These are phyloP conservation scores for Setomelanomma holmii DNA, from an alignment of 2,329 filamentous ascomycete species.

Conservation along the genomic window DNA sequence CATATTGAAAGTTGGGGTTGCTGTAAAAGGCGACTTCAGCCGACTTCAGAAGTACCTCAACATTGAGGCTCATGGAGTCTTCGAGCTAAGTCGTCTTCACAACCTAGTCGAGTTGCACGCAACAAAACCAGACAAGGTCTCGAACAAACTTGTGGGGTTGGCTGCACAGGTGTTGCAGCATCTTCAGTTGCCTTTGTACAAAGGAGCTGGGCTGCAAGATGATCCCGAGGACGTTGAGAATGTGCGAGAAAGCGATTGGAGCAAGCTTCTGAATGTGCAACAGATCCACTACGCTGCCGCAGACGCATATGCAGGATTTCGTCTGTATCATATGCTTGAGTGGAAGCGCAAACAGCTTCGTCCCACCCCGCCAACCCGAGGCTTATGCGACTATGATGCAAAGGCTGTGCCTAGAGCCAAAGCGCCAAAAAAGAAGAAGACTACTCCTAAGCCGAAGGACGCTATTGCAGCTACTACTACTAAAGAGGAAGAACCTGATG, in stretches of 20 bases:
- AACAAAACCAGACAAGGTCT: slow-evolving; percentile 66
- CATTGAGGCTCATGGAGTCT: slow-evolving; percentile 70
- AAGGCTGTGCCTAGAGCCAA: slow-evolving; percentile 16
- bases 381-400: slow-evolving; percentile 69
- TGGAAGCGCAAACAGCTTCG: slow-evolving; percentile 69
- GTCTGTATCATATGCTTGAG: slow-evolving; percentile 76
- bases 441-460: slow-evolving; percentile 11
- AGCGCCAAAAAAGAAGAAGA: slow-evolving; percentile 14
- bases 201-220: slow-evolving; percentile 63
- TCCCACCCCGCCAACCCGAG: slow-evolving; percentile 74
- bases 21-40: slow-evolving; percentile 68
- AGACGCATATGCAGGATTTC: slow-evolving; percentile 83
- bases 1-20: slow-evolving; percentile 79
- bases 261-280: slow-evolving; percentile 61
- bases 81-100: slow-evolving; percentile 85
- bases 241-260: slow-evolving; percentile 81
- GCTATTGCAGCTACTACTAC: slow-evolving; percentile 5
- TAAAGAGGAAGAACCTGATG: slow-evolving; percentile 18
- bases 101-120: slow-evolving; percentile 66
- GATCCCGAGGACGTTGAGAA: slow-evolving; percentile 18
- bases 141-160: slow-evolving; percentile 66
- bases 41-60: slow-evolving; percentile 68
- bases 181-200: slow-evolving; percentile 77
- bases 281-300: slow-evolving; percentile 79
- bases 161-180: slow-evolving; percentile 74